Evolutionary conservation across 805 yeast genomes (phyloP).

Genomic region (Suhomyces tanzawaensis): DNA sequence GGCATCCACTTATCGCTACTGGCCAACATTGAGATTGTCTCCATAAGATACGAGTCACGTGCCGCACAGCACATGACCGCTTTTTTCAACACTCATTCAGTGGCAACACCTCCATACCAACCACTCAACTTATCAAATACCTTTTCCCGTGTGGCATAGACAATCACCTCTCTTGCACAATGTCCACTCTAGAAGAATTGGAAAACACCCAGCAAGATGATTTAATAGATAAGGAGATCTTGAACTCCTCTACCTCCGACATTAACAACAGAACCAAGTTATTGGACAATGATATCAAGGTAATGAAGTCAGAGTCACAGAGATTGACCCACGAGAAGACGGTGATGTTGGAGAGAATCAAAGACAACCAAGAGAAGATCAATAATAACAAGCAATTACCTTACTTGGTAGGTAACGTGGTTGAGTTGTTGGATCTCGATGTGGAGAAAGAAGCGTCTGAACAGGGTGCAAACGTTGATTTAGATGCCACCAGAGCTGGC

Average conservation of each 20-base stretch:
- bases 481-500: constrained; percentile 87
- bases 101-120: constrained; percentile 3
- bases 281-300: constrained; percentile 91
- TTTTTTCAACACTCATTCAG: constrained; percentile 2
- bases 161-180: constrained; percentile 24
- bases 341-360: constrained; percentile 88
- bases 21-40: too few species aligned
- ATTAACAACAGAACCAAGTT: constrained; percentile 81
- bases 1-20: too few species aligned
- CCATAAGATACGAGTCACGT: background rate
- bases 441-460: constrained; percentile 79
- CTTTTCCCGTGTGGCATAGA: too few species aligned
- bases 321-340: constrained; percentile 89
- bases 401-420: constrained; percentile 93
- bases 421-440: constrained; percentile 85
- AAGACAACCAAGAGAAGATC: constrained; percentile 94
- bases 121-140: background rate
- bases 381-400: constrained; percentile 95
- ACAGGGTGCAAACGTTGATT: constrained; percentile 93
- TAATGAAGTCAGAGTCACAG: constrained; percentile 88
- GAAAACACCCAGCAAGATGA: constrained; percentile 51
- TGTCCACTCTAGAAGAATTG: constrained; percentile 85
- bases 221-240: constrained; percentile 79
- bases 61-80: background rate
- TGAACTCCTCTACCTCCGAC: constrained; percentile 74